Evolutionary conservation across 2,329 filamentous ascomycete genomes (phyloP).

Genomic region (Verticillium nubilum): DNA sequence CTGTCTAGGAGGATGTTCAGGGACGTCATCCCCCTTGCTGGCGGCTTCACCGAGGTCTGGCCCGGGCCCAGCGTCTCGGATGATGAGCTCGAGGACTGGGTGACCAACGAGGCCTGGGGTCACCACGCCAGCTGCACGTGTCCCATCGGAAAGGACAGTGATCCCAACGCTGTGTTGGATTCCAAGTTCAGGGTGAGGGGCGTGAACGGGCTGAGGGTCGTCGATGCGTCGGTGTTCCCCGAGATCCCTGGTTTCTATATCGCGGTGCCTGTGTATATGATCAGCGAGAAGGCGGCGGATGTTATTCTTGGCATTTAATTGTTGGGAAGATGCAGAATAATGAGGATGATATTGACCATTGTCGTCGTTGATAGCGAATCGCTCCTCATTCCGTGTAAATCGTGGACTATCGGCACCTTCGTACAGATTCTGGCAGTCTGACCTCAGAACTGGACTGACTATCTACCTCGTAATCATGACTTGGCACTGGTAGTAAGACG

Average conservation of each 20-base stretch:
- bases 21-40: conserved; percentile 19
- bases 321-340: not conserved
- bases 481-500: too few relatives aligned
- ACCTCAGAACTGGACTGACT: too few relatives aligned
- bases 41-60: conserved; percentile 14
- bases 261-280: conserved; percentile 44
- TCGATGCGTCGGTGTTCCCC: conserved; percentile 55
- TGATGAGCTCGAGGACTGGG: conserved; percentile 39
- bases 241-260: conserved; percentile 43
- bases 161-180: conserved; percentile 50
- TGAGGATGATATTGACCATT: not conserved
- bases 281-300: conserved; percentile 48
- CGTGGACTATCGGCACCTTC: too few relatives aligned
- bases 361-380: too few relatives aligned
- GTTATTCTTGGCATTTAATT: conserved; percentile 2
- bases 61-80: conserved; percentile 32
- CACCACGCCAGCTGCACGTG: conserved; percentile 53
- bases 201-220: conserved; percentile 47
- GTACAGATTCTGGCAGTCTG: too few relatives aligned
- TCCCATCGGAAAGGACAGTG: conserved; percentile 46
- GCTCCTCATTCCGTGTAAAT: too few relatives aligned
- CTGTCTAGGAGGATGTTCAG: conserved; percentile 31
- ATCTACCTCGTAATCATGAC: too few relatives aligned
- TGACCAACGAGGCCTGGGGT: conserved; percentile 46
- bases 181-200: conserved; percentile 49